Base-by-base conservation (phyloP, 73 alveolate genomes). In the Paramecium primaurelia region DNA sequence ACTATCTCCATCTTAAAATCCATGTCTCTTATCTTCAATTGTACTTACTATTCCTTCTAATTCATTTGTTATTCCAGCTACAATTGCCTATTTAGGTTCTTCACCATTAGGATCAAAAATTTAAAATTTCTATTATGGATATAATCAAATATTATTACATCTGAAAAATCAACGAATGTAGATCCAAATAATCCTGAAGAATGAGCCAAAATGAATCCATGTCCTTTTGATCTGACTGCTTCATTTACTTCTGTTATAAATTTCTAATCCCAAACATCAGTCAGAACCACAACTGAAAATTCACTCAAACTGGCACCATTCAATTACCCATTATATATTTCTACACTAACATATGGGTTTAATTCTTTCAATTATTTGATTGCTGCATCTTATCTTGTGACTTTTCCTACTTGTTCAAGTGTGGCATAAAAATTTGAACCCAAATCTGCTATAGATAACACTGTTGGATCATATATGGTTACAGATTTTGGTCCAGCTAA, bases 401-500 rank as follows among this genome's bases (percentile, higher is more conserved):
- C 93, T 58, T 93, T 96, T 59, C 99, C 99, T 16, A 96, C 99
- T 91, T 98, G 98, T 42, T 92, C 97, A 86, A 93, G 98, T 40
- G 97, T 93, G 86, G 96, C 90, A 92, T 97, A 98, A 95, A 99
- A 99, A 96, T 98, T 98, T 87, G 98, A 86, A 1, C 99, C 98
- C 92, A 99, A 93, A 93, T 99, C 99, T 14, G 97, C 89, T 60
- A 94, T 71, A 30, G 89, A 87, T 20, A 94, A 93, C 10, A 92
- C 28, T 51, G 84, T 86, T 59, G 95, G 97, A 86, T 98, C 99
- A 80, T 93, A 97, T 22, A 98, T 47, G 47, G 97, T 95, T 47
- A 98, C 99, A 40, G 98, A 58, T 38, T 93, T 93, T 14, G 99
- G 99, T 8, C 99, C 99, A 47, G 99, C 99, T 51, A 99, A 95